phyloP scores from a whole-genome alignment of 108 stramenopile genomes.

The Mediolabrus comicus region DNA sequence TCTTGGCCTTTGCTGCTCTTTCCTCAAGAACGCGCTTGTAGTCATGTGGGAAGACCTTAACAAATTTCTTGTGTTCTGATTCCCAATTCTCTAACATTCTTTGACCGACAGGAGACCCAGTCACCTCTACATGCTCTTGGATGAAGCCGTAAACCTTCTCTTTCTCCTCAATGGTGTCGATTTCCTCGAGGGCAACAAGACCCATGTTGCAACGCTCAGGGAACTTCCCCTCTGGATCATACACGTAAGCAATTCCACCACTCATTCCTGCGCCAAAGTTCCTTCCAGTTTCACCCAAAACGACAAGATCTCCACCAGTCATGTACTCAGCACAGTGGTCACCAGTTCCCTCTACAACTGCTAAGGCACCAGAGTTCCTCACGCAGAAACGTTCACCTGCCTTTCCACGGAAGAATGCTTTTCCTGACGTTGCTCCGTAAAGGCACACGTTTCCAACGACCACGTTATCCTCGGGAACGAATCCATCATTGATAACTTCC shows the following conservation, averaged over 20 bases:
- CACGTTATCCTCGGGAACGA: slow-evolving; percentile 90
- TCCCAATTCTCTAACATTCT: slow-evolving; percentile 92
- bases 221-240: slow-evolving; percentile 92
- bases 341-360: slow-evolving; percentile 96
- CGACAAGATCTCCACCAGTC: slow-evolving; percentile 94
- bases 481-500: slow-evolving; percentile 72
- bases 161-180: slow-evolving; percentile 79
- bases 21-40: slow-evolving; percentile 93
- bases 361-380: slow-evolving; percentile 95
- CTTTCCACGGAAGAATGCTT: slow-evolving; percentile 96
- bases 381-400: slow-evolving; percentile 98
- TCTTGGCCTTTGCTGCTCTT: slow-evolving; percentile 46
- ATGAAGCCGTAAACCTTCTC: slow-evolving; percentile 84
- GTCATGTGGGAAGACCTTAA: slow-evolving; percentile 95
- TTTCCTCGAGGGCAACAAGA: slow-evolving; percentile 86
- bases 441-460: slow-evolving; percentile 94
- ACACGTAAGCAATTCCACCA: slow-evolving; percentile 96
- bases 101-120: slow-evolving; percentile 83
- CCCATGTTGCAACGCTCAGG: slow-evolving; percentile 97
- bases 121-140: slow-evolving; percentile 89
- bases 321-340: slow-evolving; percentile 99
- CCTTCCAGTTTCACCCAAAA: slow-evolving; percentile 93
- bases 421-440: slow-evolving; percentile 95
- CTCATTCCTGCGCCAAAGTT: slow-evolving; percentile 99
- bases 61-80: slow-evolving; percentile 69